Conservation (phyloP, 305 asterid species). For the Withania somnifera region DNA sequence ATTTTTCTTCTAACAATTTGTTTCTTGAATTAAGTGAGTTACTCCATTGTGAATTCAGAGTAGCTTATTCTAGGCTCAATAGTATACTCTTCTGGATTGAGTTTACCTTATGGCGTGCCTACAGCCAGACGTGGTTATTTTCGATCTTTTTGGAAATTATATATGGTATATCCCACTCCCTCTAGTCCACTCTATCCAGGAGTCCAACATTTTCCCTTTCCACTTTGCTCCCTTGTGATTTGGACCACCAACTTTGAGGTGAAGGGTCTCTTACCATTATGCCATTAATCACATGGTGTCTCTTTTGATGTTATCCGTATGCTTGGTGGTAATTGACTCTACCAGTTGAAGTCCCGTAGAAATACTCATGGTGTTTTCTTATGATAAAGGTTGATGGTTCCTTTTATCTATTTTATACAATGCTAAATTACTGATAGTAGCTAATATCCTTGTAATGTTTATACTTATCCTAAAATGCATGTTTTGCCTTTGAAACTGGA, state of each 20-base stretch:
- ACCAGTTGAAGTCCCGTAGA: neutral
- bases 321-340: neutral
- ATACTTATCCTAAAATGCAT: neutral
- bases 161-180: neutral
- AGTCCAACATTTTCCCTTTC: neutral
- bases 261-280: neutral
- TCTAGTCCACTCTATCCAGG: neutral
- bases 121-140: neutral
- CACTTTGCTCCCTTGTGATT: neutral
- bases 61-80: neutral
- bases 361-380: neutral
- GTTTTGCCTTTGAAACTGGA: neutral
- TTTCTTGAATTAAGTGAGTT: neutral
- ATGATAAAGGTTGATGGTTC: neutral
- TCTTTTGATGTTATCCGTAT: neutral
- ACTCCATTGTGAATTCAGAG: neutral
- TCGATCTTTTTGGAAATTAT: neutral
- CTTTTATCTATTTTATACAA: neutral
- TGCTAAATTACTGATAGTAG: neutral
- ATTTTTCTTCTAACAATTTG: neutral
- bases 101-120: neutral
- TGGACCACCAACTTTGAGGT: neutral
- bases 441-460: neutral
- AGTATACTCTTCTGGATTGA: neutral
- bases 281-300: too few relatives aligned